Evolutionary conservation across 176 grass and related monocot genomes (phyloP).

Genomic region (Musa acuminata): DNA sequence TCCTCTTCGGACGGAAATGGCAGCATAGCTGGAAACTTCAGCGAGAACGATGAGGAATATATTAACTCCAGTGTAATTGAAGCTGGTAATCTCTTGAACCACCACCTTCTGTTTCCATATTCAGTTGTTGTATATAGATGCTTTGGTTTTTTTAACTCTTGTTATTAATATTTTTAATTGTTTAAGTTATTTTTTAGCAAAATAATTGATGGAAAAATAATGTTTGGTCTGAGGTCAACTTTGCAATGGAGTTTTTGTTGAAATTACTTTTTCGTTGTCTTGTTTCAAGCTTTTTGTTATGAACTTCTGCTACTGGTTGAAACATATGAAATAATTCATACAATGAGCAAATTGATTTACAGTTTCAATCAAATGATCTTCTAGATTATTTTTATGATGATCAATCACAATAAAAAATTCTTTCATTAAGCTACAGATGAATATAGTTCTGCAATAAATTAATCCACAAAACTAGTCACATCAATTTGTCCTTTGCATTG

Average conservation of each 20-base stretch:
- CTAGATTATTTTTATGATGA: too few relatives aligned
- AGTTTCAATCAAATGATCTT: too few relatives aligned
- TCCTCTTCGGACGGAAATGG: constrained; percentile 69
- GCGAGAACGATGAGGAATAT: constrained; percentile 71
- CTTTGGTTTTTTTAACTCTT: not conserved
- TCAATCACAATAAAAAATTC: too few relatives aligned
- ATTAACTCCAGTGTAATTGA: constrained; percentile 74
- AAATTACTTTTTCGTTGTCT: not conserved
- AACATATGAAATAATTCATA: not conserved
- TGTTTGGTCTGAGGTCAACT: not conserved
- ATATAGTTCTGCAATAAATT: too few relatives aligned
- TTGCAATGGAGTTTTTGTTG: not conserved
- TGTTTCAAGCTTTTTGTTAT: not conserved
- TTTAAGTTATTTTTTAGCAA: not conserved
- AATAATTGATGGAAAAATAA: not conserved
- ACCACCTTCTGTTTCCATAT: not conserved
- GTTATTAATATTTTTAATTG: not conserved
- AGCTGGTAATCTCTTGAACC: constrained; percentile 37
- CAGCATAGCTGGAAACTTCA: constrained; percentile 54
- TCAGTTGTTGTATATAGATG: not conserved
- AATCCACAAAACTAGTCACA: too few relatives aligned
- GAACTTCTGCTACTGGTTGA: not conserved
- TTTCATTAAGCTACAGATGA: too few relatives aligned
- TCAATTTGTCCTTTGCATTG: too few relatives aligned
- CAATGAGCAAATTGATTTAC: too few relatives aligned